These are phyloP conservation scores for Lentinula sp. DNA, from an alignment of 768 basidiomycete species.

Conservation along the genomic window DNA sequence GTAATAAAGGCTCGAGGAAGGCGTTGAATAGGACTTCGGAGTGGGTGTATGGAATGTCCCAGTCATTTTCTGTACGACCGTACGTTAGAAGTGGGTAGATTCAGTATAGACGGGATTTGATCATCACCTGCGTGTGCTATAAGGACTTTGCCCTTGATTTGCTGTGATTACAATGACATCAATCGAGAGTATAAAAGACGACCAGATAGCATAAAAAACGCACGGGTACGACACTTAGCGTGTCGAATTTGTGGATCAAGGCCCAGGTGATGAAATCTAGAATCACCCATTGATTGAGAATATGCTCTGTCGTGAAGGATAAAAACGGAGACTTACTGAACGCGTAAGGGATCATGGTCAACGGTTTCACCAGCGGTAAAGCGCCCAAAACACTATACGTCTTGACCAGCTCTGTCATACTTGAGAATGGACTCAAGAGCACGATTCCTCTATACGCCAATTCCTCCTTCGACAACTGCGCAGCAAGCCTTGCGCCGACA, in stretches of 20 bases:
- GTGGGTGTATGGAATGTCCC: conserved; percentile 67
- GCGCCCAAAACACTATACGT: conserved; percentile 62
- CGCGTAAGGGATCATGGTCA: conserved; percentile 55
- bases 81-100: neutral
- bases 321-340: conserved; percentile 42
- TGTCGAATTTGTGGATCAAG: conserved; percentile 55
- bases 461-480: conserved; percentile 38
- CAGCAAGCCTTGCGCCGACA: conserved; percentile 51
- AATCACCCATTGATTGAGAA: neutral
- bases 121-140: conserved; percentile 61
- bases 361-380: conserved; percentile 67
- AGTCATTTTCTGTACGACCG: conserved; percentile 44
- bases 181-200: neutral
- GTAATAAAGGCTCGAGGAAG: conserved; percentile 59
- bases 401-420: conserved; percentile 53
- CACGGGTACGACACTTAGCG: conserved; percentile 55
- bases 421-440: conserved; percentile 53
- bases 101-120: neutral
- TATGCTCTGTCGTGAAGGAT: neutral
- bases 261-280: conserved; percentile 51
- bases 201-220: conserved; percentile 13
- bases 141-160: conserved; percentile 61
- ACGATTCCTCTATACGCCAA: conserved; percentile 39
- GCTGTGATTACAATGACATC: conserved; percentile 27
- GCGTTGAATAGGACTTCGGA: conserved; percentile 62